Evolutionary conservation across 768 basidiomycete species (phyloP).

Genomic region (Collybiopsis luxurians): DNA sequence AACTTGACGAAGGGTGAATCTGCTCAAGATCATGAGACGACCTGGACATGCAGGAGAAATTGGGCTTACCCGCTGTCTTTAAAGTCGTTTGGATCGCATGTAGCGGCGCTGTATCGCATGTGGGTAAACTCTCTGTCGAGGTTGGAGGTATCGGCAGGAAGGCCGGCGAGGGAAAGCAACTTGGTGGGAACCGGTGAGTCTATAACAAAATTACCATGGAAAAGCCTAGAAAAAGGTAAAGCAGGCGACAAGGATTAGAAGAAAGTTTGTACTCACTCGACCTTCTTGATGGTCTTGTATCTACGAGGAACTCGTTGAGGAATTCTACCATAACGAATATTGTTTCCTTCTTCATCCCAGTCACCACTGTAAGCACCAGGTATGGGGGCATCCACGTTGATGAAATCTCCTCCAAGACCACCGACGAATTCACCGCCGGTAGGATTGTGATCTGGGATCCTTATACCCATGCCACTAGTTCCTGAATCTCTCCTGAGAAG

Average conservation of each 20-base stretch:
- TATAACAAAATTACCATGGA: constrained; percentile 91
- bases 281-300: constrained; percentile 92
- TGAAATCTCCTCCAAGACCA: constrained; percentile 10
- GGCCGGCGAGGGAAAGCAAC: constrained; percentile 61
- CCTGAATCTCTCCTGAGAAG: constrained; percentile 48
- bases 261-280: constrained; percentile 62
- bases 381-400: constrained; percentile 19
- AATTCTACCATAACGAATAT: constrained; percentile 86
- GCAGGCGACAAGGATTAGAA: neutral
- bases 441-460: constrained; percentile 22
- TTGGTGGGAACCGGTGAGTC: constrained; percentile 92
- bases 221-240: constrained; percentile 45
- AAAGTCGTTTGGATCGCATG: constrained; percentile 95
- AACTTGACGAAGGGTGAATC: constrained; percentile 85
- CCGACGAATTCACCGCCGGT: constrained; percentile 17
- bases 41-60: neutral
- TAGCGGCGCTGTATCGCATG: constrained; percentile 95
- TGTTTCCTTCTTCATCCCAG: constrained; percentile 44
- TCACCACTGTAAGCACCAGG: constrained; percentile 41
- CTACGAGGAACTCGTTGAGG: constrained; percentile 87
- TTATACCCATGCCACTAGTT: constrained; percentile 18
- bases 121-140: constrained; percentile 90
- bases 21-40: neutral
- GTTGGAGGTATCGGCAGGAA: constrained; percentile 1
- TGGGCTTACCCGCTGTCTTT: constrained; percentile 45